Percentiles rank a stretch among this genome's conserved stretches.
These are phyloP conservation scores for Rhazya stricta DNA, from an alignment of 257 asterid genomes.

Conservation along the genomic window DNA sequence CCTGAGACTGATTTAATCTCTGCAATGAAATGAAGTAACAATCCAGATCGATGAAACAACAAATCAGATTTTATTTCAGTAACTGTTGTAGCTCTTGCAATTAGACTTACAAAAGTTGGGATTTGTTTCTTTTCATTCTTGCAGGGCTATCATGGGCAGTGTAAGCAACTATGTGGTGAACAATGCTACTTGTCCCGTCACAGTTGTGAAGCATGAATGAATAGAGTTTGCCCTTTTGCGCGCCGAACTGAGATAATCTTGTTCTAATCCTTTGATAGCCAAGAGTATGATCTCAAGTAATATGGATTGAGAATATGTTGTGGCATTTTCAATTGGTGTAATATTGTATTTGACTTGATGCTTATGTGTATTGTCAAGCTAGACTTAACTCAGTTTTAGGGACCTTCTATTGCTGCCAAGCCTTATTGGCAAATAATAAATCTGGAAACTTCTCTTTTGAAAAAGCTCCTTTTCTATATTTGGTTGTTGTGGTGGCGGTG, in stretches of 20 bases:
- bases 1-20: background rate
- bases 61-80: background rate
- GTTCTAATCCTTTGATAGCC: background rate
- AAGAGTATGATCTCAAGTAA: background rate
- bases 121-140: conserved; percentile 13
- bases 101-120: background rate
- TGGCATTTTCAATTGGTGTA: background rate
- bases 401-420: background rate
- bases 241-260: conserved; percentile 2
- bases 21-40: background rate
- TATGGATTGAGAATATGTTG: background rate
- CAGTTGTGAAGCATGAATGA: conserved; percentile 71
- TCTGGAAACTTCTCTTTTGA: background rate
- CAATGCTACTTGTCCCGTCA: conserved; percentile 76
- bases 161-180: conserved; percentile 84
- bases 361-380: background rate
- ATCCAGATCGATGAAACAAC: background rate
- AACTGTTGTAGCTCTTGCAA: background rate
- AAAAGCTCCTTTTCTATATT: background rate
- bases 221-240: background rate
- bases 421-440: background rate
- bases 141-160: conserved; percentile 93
- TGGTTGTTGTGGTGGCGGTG: too few species aligned
- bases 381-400: background rate
- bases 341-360: conserved; percentile 2